Evolutionary conservation across 306 rosid species (phyloP).

Genomic region (Clitoria ternatea): DNA sequence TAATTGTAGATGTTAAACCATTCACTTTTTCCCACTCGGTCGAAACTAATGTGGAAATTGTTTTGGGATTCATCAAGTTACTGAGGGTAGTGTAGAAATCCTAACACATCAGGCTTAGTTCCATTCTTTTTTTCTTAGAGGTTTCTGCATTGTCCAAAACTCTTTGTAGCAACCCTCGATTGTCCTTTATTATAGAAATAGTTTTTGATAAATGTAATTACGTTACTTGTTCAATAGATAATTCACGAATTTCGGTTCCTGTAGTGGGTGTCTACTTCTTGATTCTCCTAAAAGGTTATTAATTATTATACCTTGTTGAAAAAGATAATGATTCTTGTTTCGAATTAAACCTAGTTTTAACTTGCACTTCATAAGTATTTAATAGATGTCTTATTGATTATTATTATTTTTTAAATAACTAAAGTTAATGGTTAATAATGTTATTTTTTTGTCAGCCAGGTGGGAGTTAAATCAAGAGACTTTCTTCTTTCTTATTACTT

Average conservation of each 20-base stretch:
- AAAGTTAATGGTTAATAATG: no score
- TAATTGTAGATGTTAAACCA: slow-evolving; percentile 41
- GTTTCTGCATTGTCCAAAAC: slow-evolving; percentile 30
- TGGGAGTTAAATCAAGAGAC: no score
- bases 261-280: neutral
- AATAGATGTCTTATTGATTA: no score
- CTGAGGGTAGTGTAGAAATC: slow-evolving; percentile 46
- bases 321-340: neutral
- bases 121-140: slow-evolving; percentile 23
- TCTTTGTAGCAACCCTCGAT: slow-evolving; percentile 24
- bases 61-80: slow-evolving; percentile 25
- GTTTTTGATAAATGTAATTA: slow-evolving; percentile 33
- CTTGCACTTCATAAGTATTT: neutral
- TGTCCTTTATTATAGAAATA: slow-evolving; percentile 23
- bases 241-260: slow-evolving; percentile 27
- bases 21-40: slow-evolving; percentile 25
- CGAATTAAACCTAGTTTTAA: neutral
- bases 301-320: neutral
- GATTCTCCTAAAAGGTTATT: neutral
- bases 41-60: slow-evolving; percentile 20
- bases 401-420: no score
- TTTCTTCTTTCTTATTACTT: no score
- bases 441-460: no score
- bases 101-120: slow-evolving; percentile 30
- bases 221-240: slow-evolving; percentile 15